Conservation (phyloP, 805 yeast species). For the Candida nemodendra region DNA sequence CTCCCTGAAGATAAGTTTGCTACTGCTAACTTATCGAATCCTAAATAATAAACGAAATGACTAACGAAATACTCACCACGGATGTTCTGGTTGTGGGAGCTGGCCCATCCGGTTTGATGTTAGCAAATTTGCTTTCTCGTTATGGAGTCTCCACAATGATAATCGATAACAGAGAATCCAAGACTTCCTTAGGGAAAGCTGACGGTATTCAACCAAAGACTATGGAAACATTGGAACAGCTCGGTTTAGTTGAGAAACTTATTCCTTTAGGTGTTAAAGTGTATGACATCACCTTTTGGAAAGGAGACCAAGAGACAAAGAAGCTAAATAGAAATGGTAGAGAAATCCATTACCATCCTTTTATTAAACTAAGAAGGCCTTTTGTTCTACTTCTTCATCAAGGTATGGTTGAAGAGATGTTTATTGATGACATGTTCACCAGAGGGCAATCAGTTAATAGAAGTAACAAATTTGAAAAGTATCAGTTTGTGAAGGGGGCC, state of each 20-base stretch:
- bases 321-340: slow-evolving; percentile 8
- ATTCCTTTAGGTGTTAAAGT: slow-evolving; percentile 24
- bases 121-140: slow-evolving; percentile 28
- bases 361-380: slow-evolving; percentile 15
- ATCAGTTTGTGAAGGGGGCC: not conserved
- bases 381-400: slow-evolving; percentile 13
- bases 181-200: slow-evolving; percentile 34
- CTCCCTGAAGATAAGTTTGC: too few relatives aligned
- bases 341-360: slow-evolving; percentile 8
- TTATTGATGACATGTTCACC: slow-evolving; percentile 38
- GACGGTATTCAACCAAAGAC: slow-evolving; percentile 36
- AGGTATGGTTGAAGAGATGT: slow-evolving; percentile 21
- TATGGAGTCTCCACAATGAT: slow-evolving; percentile 28
- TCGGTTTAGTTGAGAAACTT: slow-evolving; percentile 8
- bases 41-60: too few relatives aligned
- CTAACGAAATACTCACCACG: slow-evolving; percentile 5
- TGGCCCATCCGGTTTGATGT: slow-evolving; percentile 39
- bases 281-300: slow-evolving; percentile 26
- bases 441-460: slow-evolving; percentile 35
- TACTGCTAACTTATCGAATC: too few relatives aligned
- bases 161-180: slow-evolving; percentile 31
- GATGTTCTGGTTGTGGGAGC: slow-evolving; percentile 38
- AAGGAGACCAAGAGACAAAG: slow-evolving; percentile 13
- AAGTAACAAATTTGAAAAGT: slow-evolving; percentile 3
- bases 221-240: slow-evolving; percentile 28